Evolutionary conservation across 1,284 basidiomycete species (phyloP), one percentile per base, ranked within the genome.

Genomic region (Trichosporon faecale): DNA sequence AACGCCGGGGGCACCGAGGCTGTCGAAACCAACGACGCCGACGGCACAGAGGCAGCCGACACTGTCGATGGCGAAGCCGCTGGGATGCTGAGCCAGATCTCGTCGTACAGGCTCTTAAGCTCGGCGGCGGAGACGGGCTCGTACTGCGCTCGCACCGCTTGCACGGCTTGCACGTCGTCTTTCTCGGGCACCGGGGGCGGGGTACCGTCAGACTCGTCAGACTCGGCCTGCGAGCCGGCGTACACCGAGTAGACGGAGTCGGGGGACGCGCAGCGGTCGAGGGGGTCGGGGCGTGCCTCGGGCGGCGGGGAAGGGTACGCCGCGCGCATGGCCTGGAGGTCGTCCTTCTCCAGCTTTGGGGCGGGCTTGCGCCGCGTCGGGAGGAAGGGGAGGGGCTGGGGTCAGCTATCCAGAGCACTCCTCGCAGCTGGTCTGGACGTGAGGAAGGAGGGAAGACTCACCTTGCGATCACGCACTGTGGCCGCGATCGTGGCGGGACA

Each of bases 91-190:
- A 16, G 27, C 57, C 57, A 61, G 57, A 61, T 61, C 57, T 61
- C 57, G 57, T 61, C 57, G 57, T 61, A 61, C 29, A 61, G 29
- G 29, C 29, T 33, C 57, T 61, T 61, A 61, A 61, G 57, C 57
- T 61, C 57, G 57, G 57, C 57, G 27, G 57, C 57, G 57, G 57
- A 61, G 27, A 61, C 57, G 27, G 57, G 57, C 27, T 29, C 57
- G 29, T 61, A 61, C 16, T 61, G 57, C 29, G 27, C 27, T 11
- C 57, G 57, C 57, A 55, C 52, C 12, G 52, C 52, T 5, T 55
- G 23, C 23, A 31, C 29, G 31, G 57, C 57, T 5, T 61, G 27
- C 27, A 60, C 57, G 57, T 31, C 57, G 57, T 61, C 57, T 29
- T 61, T 61, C 12, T 21, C 57, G 27, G 57, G 57, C 29, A 61